Evolutionary conservation across 352 stramenopile species (phyloP).

Genomic region (Pythium myriotylum): DNA sequence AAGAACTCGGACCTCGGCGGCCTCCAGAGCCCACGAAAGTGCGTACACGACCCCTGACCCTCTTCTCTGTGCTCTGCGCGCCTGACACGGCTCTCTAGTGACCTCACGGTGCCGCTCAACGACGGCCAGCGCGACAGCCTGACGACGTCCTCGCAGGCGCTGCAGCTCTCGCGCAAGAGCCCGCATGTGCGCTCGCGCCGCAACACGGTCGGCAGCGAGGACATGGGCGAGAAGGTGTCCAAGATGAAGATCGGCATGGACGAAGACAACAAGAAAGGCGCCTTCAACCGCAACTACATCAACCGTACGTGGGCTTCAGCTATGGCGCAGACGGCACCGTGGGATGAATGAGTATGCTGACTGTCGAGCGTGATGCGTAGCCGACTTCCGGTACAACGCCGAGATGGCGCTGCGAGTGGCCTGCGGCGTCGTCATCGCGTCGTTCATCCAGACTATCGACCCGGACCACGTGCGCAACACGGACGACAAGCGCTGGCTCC

Average conservation of each 20-base stretch:
- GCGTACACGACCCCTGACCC: not conserved
- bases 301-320: constrained; percentile 51
- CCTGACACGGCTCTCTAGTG: constrained; percentile 14
- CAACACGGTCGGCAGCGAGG: constrained; percentile 57
- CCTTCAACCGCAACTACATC: constrained; percentile 50
- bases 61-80: not conserved
- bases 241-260: constrained; percentile 73
- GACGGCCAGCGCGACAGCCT: constrained; percentile 18
- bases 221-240: constrained; percentile 61
- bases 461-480: constrained; percentile 44
- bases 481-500: constrained; percentile 67
- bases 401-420: constrained; percentile 73
- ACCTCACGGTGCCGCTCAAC: constrained; percentile 39
- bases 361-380: constrained; percentile 22
- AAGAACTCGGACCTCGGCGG: constrained; percentile 10
- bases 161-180: constrained; percentile 12
- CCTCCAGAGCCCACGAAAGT: constrained; percentile 14
- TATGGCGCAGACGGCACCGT: no score
- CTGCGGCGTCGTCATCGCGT: constrained; percentile 67
- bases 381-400: constrained; percentile 67
- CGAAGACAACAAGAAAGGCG: constrained; percentile 54
- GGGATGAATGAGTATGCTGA: not conserved
- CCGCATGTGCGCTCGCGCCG: constrained; percentile 39
- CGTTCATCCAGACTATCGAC: constrained; percentile 66
- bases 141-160: constrained; percentile 1